Percentiles rank a stretch among this genome's conserved stretches.
phyloP scores from a whole-genome alignment of 2,329 filamentous ascomycete species.

The Colletotrichum sp. region DNA sequence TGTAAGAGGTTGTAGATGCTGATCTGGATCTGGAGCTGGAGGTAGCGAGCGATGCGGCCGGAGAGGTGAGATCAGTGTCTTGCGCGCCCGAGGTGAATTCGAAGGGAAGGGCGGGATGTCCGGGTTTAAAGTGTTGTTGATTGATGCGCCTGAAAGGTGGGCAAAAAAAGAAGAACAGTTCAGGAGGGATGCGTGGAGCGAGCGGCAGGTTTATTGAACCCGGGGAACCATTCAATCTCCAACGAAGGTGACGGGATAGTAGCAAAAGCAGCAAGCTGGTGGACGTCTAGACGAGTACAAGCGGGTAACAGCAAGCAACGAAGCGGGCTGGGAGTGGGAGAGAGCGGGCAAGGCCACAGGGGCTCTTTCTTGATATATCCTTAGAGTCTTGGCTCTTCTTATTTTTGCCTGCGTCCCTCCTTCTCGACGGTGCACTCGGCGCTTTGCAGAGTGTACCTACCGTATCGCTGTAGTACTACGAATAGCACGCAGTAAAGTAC shows the following conservation, averaged over 20 bases:
- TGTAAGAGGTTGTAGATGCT: conserved; percentile 1
- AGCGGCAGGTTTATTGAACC: conserved; percentile 2
- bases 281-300: not conserved
- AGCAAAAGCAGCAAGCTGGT: not conserved
- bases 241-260: conserved; percentile 1
- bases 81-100: not conserved
- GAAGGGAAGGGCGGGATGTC: not conserved
- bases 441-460: not conserved
- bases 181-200: not conserved
- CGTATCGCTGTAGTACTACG: not conserved
- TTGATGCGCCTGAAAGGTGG: not conserved
- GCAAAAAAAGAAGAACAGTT: not conserved
- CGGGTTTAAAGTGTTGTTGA: not conserved
- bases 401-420: not conserved
- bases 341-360: not conserved
- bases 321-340: not conserved
- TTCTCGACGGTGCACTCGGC: conserved; percentile 1
- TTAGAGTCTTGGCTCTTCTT: conserved; percentile 6
- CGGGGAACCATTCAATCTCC: conserved; percentile 10
- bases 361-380: conserved; percentile 21
- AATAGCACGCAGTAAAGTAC: not conserved
- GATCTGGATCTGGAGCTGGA: not conserved
- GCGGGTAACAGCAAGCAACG: not conserved
- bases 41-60: not conserved
- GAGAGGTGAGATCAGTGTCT: not conserved